phyloP scores from a whole-genome alignment of 345 rosid species.

The Pugionium dolabratum region DNA sequence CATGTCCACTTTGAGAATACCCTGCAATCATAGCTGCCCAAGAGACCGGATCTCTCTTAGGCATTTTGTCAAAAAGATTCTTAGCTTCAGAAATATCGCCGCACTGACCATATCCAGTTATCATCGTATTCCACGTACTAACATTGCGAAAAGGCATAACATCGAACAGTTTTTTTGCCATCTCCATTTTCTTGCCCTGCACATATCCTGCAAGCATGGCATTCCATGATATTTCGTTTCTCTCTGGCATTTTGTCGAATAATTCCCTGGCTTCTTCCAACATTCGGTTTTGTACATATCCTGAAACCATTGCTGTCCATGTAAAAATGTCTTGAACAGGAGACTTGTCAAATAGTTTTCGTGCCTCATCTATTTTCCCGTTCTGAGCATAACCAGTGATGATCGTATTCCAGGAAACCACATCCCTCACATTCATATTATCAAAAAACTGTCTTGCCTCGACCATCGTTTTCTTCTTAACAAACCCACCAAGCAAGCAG shows the following conservation, averaged over 20 bases:
- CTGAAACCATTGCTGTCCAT: slow-evolving; percentile 71
- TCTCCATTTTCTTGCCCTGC: slow-evolving; percentile 52
- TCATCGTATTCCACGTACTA: slow-evolving; percentile 73
- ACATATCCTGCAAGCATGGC: slow-evolving; percentile 77
- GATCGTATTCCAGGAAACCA: slow-evolving; percentile 63
- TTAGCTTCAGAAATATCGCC: slow-evolving; percentile 50
- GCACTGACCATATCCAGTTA: slow-evolving; percentile 63
- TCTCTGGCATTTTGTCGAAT: slow-evolving; percentile 58
- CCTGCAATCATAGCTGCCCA: slow-evolving; percentile 83
- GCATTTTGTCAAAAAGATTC: slow-evolving; percentile 56
- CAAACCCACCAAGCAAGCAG: slow-evolving; percentile 65
- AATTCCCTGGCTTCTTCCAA: slow-evolving; percentile 55
- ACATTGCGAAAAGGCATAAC: slow-evolving; percentile 52
- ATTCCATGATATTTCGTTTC: slow-evolving; percentile 66
- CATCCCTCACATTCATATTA: slow-evolving; percentile 51
- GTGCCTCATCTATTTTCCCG: slow-evolving; percentile 52
- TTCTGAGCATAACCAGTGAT: slow-evolving; percentile 65
- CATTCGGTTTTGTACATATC: slow-evolving; percentile 58
- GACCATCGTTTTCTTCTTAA: slow-evolving; percentile 47
- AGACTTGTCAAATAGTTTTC: slow-evolving; percentile 53
- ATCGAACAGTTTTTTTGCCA: slow-evolving; percentile 64
- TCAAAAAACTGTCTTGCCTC: slow-evolving; percentile 56
- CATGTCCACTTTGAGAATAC: slow-evolving; percentile 57
- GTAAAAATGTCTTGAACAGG: slow-evolving; percentile 62
- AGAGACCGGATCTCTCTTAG: slow-evolving; percentile 57